A percentile compares a stretch with the other conserved stretches of the same genome.
These are phyloP conservation scores for Syzygium malaccense DNA, from an alignment of 441 rosid species.

Conservation along the genomic window DNA sequence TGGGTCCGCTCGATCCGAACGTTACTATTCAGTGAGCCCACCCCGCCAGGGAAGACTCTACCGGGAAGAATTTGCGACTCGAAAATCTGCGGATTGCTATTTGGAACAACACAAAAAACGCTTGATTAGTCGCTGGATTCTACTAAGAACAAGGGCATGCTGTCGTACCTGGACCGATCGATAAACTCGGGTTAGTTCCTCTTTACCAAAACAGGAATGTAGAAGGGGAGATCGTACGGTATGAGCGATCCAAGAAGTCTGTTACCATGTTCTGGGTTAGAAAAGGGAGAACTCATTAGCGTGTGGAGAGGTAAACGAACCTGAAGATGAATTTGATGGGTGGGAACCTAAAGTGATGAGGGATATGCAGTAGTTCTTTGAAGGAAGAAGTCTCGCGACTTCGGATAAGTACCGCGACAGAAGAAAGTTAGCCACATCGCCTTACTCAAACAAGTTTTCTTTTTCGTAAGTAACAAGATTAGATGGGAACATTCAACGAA, in stretches of 20 bases:
- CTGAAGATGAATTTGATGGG: not conserved
- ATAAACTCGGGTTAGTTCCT: not conserved
- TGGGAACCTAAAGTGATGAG: not conserved
- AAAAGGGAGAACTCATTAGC: not conserved
- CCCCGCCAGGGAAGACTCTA: not conserved
- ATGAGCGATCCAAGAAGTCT: not conserved
- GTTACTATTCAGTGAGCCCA: not conserved
- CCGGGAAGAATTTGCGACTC: not conserved
- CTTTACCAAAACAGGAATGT: not conserved
- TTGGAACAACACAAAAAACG: not conserved
- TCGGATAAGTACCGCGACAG: not conserved
- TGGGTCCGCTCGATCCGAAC: not conserved
- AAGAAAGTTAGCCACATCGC: not conserved
- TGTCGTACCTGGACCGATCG: not conserved
- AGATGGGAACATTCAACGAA: not conserved
- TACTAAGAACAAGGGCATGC: not conserved
- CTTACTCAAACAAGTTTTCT: not conserved
- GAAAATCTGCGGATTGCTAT: not conserved
- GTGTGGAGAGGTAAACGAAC: not conserved
- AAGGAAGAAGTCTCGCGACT: not conserved
- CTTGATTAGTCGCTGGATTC: not conserved
- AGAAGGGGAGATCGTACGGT: not conserved
- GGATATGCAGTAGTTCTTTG: not conserved
- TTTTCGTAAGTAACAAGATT: not conserved
- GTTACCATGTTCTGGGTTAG: not conserved